phyloP scores from a whole-genome alignment of 495 filamentous ascomycete genomes.

The Hypoxylon perforatum region DNA sequence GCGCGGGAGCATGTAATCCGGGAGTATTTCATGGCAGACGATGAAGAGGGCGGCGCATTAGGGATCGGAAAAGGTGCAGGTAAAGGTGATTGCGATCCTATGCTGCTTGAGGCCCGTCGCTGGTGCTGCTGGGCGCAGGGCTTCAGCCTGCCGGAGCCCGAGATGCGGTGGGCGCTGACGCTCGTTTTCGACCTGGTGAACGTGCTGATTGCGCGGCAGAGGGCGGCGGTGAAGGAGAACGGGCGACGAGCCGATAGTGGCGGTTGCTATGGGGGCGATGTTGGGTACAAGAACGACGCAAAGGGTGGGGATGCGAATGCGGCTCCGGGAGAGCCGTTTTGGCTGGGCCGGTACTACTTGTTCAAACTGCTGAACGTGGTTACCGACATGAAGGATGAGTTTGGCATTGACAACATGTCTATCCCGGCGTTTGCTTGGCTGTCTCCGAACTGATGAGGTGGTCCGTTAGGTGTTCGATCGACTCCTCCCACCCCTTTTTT shows the following conservation, averaged over 20 bases:
- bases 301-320: neutral
- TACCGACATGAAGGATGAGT: conserved; percentile 22
- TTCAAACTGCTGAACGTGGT: conserved; percentile 25
- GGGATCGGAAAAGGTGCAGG: neutral
- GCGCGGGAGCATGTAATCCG: conserved; percentile 14
- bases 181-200: conserved; percentile 30
- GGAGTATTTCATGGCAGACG: conserved; percentile 23
- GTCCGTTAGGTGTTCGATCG: neutral
- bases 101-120: conserved; percentile 24
- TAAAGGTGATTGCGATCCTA: neutral
- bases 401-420: conserved; percentile 19
- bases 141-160: conserved; percentile 27
- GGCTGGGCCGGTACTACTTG: conserved; percentile 33
- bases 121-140: conserved; percentile 40
- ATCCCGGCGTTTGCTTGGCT: conserved; percentile 13
- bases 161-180: conserved; percentile 39
- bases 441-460: neutral
- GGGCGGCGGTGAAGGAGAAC: neutral
- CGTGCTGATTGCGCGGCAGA: conserved; percentile 29
- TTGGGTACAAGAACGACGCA: too few relatives aligned
- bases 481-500: neutral
- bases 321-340: conserved; percentile 11
- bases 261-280: neutral
- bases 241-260: neutral
- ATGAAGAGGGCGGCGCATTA: neutral